Percentiles rank a stretch among this genome's conserved stretches.
These are phyloP conservation scores for Piper betle DNA, from an alignment of 164 flowering plant genomes.

Conservation along the genomic window DNA sequence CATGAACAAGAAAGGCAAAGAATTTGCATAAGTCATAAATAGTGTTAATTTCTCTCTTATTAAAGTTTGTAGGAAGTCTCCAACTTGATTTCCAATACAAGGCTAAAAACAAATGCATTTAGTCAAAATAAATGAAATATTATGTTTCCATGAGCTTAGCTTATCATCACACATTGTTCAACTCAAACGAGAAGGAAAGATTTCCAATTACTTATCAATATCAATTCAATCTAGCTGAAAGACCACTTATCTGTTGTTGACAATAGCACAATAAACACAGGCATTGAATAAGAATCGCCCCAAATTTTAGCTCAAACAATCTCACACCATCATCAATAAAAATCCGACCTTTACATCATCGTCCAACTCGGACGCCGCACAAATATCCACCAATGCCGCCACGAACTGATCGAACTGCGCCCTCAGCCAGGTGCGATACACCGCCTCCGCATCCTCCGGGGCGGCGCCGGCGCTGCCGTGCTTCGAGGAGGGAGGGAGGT, in stretches of 20 bases:
- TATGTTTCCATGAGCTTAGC: no score
- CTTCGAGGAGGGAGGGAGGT: constrained; percentile 35
- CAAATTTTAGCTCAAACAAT: neutral
- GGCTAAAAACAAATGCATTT: no score
- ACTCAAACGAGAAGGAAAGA: neutral
- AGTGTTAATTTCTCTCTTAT: no score
- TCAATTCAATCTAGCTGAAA: neutral
- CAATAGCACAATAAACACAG: neutral
- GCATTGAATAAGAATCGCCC: neutral
- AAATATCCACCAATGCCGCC: constrained; percentile 25
- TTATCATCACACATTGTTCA: no score
- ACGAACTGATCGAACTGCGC: constrained; percentile 68
- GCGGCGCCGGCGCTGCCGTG: constrained; percentile 2
- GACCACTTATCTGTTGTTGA: neutral
- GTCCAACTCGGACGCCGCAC: constrained; percentile 29
- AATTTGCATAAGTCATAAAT: no score
- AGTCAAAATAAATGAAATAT: no score
- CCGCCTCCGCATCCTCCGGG: constrained; percentile 33
- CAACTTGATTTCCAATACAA: no score
- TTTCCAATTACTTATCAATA: neutral
- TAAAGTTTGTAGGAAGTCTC: no score
- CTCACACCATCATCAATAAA: constrained; percentile 1
- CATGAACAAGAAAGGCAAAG: no score
- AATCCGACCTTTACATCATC: constrained; percentile 10
- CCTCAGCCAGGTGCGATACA: constrained; percentile 58